A percentile compares a stretch with the other conserved stretches of the same genome.
phyloP scores from a whole-genome alignment of 192 early-diverging fungal species.

The Linnemannia schmuckeri region DNA sequence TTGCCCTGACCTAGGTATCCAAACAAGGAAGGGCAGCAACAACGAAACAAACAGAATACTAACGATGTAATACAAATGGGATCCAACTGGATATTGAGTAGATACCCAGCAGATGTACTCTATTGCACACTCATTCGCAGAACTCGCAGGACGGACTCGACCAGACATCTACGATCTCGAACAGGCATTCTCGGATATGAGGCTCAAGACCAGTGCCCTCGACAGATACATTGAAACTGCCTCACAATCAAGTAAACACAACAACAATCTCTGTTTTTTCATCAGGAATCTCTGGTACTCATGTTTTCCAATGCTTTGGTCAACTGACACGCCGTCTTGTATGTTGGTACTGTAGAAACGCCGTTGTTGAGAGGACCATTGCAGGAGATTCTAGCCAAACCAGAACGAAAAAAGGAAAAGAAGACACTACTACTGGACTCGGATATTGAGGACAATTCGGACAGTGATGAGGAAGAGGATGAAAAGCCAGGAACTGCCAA shows the following conservation, averaged over 20 bases:
- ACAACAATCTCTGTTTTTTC: background rate
- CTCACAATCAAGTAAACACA: conserved; percentile 43
- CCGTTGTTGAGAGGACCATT: conserved; percentile 42
- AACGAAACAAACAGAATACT: background rate
- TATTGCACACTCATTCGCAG: conserved; percentile 62
- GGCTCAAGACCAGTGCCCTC: conserved; percentile 52
- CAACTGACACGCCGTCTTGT: background rate
- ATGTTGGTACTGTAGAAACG: conserved; percentile 9
- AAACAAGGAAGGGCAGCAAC: background rate
- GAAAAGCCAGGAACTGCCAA: conserved; percentile 24
- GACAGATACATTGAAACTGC: conserved; percentile 50
- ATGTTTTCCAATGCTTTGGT: background rate
- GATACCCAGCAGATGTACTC: conserved; percentile 64
- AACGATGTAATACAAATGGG: background rate
- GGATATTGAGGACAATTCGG: conserved; percentile 55
- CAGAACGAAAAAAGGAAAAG: conserved; percentile 30
- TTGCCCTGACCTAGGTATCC: too few relatives aligned
- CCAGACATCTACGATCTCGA: conserved; percentile 66
- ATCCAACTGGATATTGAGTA: conserved; percentile 3
- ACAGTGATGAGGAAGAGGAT: conserved; percentile 50
- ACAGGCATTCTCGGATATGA: conserved; percentile 58
- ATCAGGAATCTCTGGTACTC: too few relatives aligned
- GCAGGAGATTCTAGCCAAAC: conserved; percentile 48
- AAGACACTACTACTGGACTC: conserved; percentile 31
- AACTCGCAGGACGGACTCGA: conserved; percentile 63